Percentiles rank a stretch among this genome's conserved stretches.
phyloP scores from a whole-genome alignment of 139 green algal genomes.

The Chlorella sp. region DNA sequence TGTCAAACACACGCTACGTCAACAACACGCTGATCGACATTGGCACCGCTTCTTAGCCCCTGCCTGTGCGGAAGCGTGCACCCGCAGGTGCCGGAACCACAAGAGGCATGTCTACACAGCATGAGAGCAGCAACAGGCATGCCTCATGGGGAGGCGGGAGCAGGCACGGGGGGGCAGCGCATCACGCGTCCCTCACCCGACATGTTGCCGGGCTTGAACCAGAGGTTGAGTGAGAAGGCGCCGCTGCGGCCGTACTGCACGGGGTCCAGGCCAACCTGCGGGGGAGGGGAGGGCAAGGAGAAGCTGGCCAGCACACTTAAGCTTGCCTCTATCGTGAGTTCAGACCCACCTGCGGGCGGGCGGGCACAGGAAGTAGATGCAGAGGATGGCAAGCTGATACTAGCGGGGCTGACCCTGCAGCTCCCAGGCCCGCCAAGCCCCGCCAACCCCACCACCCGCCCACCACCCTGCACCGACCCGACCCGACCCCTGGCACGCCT shows the following conservation, averaged over 20 bases:
- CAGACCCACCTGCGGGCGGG: not conserved
- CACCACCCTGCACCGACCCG: not conserved
- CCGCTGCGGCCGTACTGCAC: slow-evolving; percentile 54
- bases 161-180: not conserved
- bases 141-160: too few relatives aligned
- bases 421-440: not conserved
- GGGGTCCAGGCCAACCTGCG: slow-evolving; percentile 48
- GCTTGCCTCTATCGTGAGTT: too few relatives aligned
- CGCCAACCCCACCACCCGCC: not conserved
- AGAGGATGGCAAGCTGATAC: too few relatives aligned
- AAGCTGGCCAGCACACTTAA: too few relatives aligned
- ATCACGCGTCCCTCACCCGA: not conserved
- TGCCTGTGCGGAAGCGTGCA: too few relatives aligned
- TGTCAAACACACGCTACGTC: too few relatives aligned
- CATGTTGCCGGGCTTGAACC: slow-evolving; percentile 54
- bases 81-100: too few relatives aligned
- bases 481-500: not conserved
- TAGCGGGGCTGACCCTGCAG: not conserved
- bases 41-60: too few relatives aligned
- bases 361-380: not conserved
- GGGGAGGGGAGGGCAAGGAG: not conserved
- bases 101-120: too few relatives aligned
- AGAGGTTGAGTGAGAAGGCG: slow-evolving; percentile 70
- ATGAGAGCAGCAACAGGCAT: not conserved
- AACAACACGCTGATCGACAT: too few relatives aligned